Conservation (phyloP, 495 filamentous ascomycete genomes). For the Cryomyces minteri region DNA sequence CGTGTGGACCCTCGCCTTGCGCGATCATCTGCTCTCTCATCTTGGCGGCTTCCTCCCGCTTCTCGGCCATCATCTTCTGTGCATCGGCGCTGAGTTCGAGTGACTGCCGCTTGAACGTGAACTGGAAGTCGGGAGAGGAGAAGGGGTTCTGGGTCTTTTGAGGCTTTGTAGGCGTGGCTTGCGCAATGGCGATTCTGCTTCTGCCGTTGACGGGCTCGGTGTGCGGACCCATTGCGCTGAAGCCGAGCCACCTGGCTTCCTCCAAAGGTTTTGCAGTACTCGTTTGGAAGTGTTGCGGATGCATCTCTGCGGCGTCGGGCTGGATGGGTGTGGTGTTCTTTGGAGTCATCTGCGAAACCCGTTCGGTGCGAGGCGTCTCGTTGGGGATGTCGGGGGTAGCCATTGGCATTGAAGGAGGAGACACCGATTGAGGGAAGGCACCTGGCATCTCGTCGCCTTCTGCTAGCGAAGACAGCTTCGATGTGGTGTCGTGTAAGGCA, state of each 20-base stretch:
- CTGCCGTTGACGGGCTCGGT: conserved; percentile 17
- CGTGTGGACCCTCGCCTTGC: background rate
- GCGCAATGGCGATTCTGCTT: conserved; percentile 6
- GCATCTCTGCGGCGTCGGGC: conserved; percentile 18
- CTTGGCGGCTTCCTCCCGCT: conserved; percentile 47
- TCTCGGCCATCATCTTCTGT: conserved; percentile 56
- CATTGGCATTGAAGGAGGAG: background rate
- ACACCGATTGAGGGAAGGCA: conserved; percentile 3
- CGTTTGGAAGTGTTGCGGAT: conserved; percentile 18
- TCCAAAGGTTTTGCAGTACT: conserved; percentile 18
- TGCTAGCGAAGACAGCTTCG: conserved; percentile 3
- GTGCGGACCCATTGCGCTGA: conserved; percentile 14
- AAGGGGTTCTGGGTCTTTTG: conserved; percentile 3
- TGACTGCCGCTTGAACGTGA: conserved; percentile 40
- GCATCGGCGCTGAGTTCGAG: conserved; percentile 52
- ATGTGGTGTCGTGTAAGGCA: background rate
- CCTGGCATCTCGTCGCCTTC: conserved; percentile 12
- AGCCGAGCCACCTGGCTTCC: conserved; percentile 21
- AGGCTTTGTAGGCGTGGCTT: conserved; percentile 15
- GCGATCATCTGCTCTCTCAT: conserved; percentile 47
- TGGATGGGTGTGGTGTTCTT: conserved; percentile 15
- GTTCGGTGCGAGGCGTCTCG: background rate
- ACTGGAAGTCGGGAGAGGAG: conserved; percentile 50
- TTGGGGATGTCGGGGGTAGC: background rate
- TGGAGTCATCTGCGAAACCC: conserved; percentile 9